Evolutionary conservation across 768 basidiomycete species (phyloP).

Genomic region (Lyophyllum shimeji): DNA sequence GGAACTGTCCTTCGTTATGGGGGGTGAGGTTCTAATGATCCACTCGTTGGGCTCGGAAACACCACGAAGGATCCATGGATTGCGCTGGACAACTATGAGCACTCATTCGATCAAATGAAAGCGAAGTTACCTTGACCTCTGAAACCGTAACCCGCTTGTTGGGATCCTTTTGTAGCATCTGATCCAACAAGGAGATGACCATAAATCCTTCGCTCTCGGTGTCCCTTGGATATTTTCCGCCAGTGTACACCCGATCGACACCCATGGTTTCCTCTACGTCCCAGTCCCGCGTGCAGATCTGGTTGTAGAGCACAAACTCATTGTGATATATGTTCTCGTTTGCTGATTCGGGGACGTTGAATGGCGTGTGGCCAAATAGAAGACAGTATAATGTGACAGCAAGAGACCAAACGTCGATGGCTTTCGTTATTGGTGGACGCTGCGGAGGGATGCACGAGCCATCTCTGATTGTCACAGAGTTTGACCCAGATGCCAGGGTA

Average conservation of each 20-base stretch:
- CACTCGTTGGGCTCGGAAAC: conserved; percentile 66
- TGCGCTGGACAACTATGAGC: conserved; percentile 51
- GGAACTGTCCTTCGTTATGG: background rate
- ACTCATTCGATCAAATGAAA: conserved; percentile 49
- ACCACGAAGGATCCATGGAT: conserved; percentile 69
- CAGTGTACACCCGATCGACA: conserved; percentile 31
- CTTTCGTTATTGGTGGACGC: conserved; percentile 42
- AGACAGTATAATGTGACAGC: conserved; percentile 48
- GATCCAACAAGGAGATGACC: conserved; percentile 35
- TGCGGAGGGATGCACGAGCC: conserved; percentile 9
- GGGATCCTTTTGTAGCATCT: conserved; percentile 42
- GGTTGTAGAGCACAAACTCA: conserved; percentile 38
- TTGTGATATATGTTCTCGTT: conserved; percentile 35
- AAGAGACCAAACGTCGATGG: conserved; percentile 47
- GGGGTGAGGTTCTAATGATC: conserved; percentile 49
- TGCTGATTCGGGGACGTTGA: conserved; percentile 31
- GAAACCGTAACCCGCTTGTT: conserved; percentile 27
- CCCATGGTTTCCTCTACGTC: conserved; percentile 36
- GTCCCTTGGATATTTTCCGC: conserved; percentile 32
- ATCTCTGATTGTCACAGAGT: background rate
- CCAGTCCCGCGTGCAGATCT: conserved; percentile 44
- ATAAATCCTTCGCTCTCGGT: conserved; percentile 26
- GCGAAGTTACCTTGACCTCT: conserved; percentile 46
- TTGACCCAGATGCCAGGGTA: conserved; percentile 12
- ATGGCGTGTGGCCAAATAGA: conserved; percentile 45